Conservation (phyloP, 352 stramenopile genomes). For the Thalassiosira livingstoniorum region DNA sequence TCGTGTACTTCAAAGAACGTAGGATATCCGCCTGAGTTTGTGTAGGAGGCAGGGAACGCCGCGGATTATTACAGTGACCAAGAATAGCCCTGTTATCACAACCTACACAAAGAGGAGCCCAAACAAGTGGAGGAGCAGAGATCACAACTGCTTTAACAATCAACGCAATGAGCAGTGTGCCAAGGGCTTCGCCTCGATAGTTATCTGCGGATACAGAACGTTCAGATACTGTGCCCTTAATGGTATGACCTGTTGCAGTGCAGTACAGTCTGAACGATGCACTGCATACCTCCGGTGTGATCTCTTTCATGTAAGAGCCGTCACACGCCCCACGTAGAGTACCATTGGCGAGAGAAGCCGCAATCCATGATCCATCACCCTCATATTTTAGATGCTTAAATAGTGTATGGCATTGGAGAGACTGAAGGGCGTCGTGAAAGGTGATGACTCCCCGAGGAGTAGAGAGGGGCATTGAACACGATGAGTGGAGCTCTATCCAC, state of each 20-base stretch:
- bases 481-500: too few relatives aligned
- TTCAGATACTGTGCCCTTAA: not conserved
- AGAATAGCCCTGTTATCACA: slow-evolving; percentile 11
- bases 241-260: not conserved
- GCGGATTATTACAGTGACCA: slow-evolving; percentile 3
- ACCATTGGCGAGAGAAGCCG: not conserved
- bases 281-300: not conserved
- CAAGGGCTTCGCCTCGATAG: slow-evolving; percentile 3
- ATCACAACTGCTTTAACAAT: not conserved
- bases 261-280: not conserved
- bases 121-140: not conserved
- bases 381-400: not conserved
- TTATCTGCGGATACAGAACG: not conserved
- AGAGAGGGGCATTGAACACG: too few relatives aligned
- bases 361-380: slow-evolving; percentile 6
- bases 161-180: not conserved
- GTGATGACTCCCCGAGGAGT: not conserved
- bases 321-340: slow-evolving; percentile 2
- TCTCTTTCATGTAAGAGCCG: not conserved
- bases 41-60: not conserved
- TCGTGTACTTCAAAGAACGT: not conserved
- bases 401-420: not conserved
- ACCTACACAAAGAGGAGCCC: not conserved
- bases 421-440: not conserved
- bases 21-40: slow-evolving; percentile 3